A percentile compares a stretch with the other conserved stretches of the same genome.
These are phyloP conservation scores for Hortiboletus campestris DNA, from an alignment of 768 basidiomycete species.

Conservation along the genomic window DNA sequence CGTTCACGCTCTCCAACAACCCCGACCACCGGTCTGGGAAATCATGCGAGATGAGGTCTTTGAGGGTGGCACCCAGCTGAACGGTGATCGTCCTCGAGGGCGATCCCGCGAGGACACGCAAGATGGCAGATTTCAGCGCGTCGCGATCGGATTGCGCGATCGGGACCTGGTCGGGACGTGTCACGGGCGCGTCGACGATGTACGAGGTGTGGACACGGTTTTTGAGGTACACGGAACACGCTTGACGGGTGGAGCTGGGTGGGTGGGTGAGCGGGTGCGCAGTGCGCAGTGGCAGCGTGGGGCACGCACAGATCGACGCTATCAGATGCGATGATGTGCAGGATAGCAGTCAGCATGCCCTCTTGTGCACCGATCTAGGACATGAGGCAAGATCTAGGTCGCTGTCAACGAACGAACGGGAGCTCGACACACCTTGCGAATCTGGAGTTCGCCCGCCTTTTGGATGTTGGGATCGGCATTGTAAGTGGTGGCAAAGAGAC, in stretches of 20 bases:
- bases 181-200: slow-evolving; percentile 39
- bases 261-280: neutral
- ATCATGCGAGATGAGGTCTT: slow-evolving; percentile 71
- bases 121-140: slow-evolving; percentile 64
- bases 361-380: slow-evolving; percentile 74
- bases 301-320: slow-evolving; percentile 69
- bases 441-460: slow-evolving; percentile 82
- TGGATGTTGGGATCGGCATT: slow-evolving; percentile 85
- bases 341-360: slow-evolving; percentile 78
- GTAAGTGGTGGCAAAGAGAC: slow-evolving; percentile 78
- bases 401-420: neutral
- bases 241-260: slow-evolving; percentile 73
- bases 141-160: slow-evolving; percentile 70
- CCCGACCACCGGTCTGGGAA: slow-evolving; percentile 76
- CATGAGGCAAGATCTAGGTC: slow-evolving; percentile 1
- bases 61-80: slow-evolving; percentile 73
- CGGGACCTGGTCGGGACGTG: slow-evolving; percentile 58
- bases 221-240: slow-evolving; percentile 86
- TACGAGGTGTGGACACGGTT: slow-evolving; percentile 79
- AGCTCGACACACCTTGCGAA: slow-evolving; percentile 62
- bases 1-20: slow-evolving; percentile 65
- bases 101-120: slow-evolving; percentile 67
- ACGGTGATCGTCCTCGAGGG: slow-evolving; percentile 67
- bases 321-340: slow-evolving; percentile 83
- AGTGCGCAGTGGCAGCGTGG: slow-evolving; percentile 33